Evolutionary conservation across 495 filamentous ascomycete genomes (phyloP).

Genomic region (Neurospora sp.): DNA sequence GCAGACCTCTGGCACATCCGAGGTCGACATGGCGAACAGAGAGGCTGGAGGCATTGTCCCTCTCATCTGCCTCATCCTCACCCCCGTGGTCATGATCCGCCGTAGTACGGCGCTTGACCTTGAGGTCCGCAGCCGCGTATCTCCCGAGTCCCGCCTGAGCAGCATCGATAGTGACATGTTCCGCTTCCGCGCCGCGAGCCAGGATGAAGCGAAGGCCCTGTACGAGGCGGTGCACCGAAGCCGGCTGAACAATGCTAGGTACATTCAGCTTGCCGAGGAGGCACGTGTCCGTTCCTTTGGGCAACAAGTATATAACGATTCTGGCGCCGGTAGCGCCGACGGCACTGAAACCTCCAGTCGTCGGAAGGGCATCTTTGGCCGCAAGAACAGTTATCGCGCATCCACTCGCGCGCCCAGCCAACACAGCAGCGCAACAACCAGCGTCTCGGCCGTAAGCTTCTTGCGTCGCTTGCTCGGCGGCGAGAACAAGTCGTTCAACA

Average conservation of each 20-base stretch:
- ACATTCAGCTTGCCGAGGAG: conserved; percentile 65
- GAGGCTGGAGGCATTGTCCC: conserved; percentile 36
- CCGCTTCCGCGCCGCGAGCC: conserved; percentile 66
- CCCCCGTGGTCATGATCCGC: conserved; percentile 77
- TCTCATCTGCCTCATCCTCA: conserved; percentile 71
- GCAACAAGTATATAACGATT: conserved; percentile 18
- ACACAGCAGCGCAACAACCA: conserved; percentile 36
- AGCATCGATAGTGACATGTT: conserved; percentile 57
- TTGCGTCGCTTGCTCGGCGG: conserved; percentile 47
- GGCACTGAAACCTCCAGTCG: conserved; percentile 23
- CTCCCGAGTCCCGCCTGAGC: conserved; percentile 58
- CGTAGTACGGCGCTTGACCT: conserved; percentile 88
- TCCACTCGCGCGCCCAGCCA: conserved; percentile 41
- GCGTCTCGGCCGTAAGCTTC: conserved; percentile 64
- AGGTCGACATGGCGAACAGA: conserved; percentile 27
- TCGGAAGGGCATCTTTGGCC: conserved; percentile 44
- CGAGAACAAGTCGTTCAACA: conserved; percentile 62
- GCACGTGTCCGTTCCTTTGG: conserved; percentile 42
- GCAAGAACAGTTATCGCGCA: conserved; percentile 49
- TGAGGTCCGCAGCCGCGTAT: conserved; percentile 75
- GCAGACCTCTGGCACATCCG: conserved; percentile 26
- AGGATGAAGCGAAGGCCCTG: conserved; percentile 66
- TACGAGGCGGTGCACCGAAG: conserved; percentile 77
- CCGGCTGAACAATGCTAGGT: conserved; percentile 79
- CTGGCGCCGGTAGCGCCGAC: conserved; percentile 28